Conservation (phyloP, 2,329 filamentous ascomycete genomes). For the Cordyceps farinosa region DNA sequence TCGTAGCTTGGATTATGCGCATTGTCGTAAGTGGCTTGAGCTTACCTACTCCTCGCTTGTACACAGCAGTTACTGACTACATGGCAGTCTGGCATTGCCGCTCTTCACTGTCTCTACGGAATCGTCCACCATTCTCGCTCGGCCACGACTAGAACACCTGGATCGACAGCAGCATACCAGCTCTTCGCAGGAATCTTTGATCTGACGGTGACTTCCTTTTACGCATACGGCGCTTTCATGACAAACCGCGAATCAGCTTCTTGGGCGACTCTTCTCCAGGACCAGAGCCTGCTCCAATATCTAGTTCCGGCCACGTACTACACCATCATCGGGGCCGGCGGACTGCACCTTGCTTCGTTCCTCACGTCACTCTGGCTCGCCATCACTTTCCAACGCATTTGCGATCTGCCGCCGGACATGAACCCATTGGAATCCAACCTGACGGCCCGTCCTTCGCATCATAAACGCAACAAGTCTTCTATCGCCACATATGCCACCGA, state of each 20-base stretch:
- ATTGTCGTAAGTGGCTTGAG: conserved; percentile 58
- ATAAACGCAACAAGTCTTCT: conserved; percentile 71
- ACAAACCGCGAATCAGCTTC: conserved; percentile 39
- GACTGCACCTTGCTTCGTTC: conserved; percentile 68
- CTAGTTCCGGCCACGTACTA: conserved; percentile 68
- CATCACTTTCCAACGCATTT: conserved; percentile 77
- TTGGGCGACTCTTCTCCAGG: conserved; percentile 68
- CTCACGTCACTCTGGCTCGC: conserved; percentile 71
- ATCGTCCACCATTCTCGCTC: conserved; percentile 75
- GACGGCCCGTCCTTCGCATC: conserved; percentile 62
- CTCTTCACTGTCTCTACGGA: conserved; percentile 69
- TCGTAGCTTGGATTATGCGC: conserved; percentile 71
- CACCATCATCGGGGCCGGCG: conserved; percentile 58
- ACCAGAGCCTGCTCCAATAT: conserved; percentile 51
- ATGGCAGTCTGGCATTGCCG: conserved; percentile 57
- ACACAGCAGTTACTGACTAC: background rate
- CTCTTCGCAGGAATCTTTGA: conserved; percentile 77
- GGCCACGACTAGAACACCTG: conserved; percentile 67
- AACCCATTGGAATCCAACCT: conserved; percentile 87
- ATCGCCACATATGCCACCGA: conserved; percentile 44
- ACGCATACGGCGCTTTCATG: conserved; percentile 51
- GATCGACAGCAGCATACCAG: conserved; percentile 83
- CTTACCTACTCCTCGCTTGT: background rate
- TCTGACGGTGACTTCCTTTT: conserved; percentile 51
- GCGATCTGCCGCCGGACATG: conserved; percentile 83